Conservation (phyloP, 208 protist genomes). For the Trypanosoma scelopori region DNA sequence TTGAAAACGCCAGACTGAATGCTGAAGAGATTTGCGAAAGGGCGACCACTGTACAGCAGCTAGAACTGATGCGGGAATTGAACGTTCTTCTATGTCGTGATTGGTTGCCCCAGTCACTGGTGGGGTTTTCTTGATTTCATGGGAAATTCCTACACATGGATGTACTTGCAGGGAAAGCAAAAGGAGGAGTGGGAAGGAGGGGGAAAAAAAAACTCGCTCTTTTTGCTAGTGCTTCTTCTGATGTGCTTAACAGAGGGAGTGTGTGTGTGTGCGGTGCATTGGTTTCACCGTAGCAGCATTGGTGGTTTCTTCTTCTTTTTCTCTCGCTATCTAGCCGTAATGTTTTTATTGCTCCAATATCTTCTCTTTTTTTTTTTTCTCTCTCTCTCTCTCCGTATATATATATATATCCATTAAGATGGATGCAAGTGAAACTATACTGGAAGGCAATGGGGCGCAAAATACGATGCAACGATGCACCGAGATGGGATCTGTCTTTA, state of each 20-base stretch:
- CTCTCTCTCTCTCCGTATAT: neutral
- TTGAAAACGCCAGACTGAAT: constrained; percentile 42
- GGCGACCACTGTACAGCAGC: constrained; percentile 60
- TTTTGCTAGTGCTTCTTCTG: too few species aligned
- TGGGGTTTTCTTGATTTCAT: constrained; percentile 26
- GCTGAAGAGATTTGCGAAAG: constrained; percentile 73
- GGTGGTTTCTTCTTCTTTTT: constrained; percentile 2
- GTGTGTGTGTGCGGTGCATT: too few species aligned
- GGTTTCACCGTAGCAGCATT: too few species aligned
- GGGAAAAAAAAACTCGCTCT: too few species aligned
- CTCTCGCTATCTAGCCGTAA: neutral
- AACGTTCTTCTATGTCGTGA: constrained; percentile 52
- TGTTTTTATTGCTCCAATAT: neutral
- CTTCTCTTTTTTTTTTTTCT: constrained; percentile 2
- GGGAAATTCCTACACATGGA: neutral
- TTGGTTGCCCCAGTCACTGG: constrained; percentile 49
- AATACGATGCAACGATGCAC: neutral
- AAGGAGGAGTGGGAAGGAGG: too few species aligned
- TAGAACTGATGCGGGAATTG: constrained; percentile 45
- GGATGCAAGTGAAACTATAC: constrained; percentile 2
- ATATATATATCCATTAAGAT: constrained; percentile 1
- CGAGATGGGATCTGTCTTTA: neutral
- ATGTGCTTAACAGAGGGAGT: too few species aligned
- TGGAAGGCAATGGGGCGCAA: neutral
- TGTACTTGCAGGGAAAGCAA: neutral